These are phyloP conservation scores for Mycena haematopus DNA, from an alignment of 768 basidiomycete genomes.

Conservation along the genomic window DNA sequence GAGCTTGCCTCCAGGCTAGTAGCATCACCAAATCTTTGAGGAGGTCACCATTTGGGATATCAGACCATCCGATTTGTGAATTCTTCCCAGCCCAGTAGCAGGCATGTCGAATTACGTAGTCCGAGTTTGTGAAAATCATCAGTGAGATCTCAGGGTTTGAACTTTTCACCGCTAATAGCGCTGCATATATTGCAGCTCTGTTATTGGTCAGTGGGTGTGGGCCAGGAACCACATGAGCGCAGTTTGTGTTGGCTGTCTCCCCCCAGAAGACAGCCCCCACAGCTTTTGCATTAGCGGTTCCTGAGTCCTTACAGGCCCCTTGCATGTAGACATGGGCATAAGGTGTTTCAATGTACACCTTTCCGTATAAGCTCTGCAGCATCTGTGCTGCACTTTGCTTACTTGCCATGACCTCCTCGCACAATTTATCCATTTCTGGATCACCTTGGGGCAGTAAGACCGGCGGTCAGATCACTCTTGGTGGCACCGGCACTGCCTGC, in stretches of 20 bases:
- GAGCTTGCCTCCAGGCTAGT: background rate
- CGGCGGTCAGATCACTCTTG: background rate
- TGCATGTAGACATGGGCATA: slow-evolving; percentile 5
- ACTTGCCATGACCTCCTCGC: slow-evolving; percentile 1
- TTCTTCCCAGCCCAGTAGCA: slow-evolving; percentile 12
- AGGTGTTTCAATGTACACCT: background rate
- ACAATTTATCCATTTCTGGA: slow-evolving; percentile 1
- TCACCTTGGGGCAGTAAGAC: background rate
- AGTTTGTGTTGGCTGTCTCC: background rate
- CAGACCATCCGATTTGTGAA: background rate
- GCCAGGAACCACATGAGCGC: background rate
- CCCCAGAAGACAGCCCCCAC: slow-evolving; percentile 6
- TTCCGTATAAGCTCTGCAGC: background rate
- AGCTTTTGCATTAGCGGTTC: background rate
- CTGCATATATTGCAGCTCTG: slow-evolving; percentile 5
- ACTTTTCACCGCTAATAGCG: background rate
- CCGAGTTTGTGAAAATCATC: slow-evolving; percentile 4
- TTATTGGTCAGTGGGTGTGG: slow-evolving; percentile 4
- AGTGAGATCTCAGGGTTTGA: background rate
- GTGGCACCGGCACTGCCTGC: background rate
- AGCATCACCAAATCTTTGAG: background rate
- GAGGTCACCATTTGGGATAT: background rate
- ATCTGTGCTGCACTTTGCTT: slow-evolving; percentile 4
- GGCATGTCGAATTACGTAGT: slow-evolving; percentile 4
- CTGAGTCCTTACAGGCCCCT: background rate